Conservation (phyloP, 1,139 yeast species). For the Candida sp. region DNA sequence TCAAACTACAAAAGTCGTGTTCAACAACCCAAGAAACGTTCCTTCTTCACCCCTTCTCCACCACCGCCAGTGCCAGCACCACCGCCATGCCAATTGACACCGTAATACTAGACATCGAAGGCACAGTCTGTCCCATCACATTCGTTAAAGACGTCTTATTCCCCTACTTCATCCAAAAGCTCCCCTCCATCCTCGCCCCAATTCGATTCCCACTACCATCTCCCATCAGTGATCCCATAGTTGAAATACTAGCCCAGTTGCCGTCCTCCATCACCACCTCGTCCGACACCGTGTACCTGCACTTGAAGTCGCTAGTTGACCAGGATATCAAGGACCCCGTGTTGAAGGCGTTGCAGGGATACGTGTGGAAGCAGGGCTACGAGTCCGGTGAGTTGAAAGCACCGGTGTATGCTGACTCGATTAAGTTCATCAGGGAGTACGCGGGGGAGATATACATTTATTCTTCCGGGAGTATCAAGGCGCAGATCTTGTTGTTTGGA, state of each 20-base stretch:
- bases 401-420: slow-evolving; percentile 79
- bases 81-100: slow-evolving; percentile 8
- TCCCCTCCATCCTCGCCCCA: slow-evolving; percentile 24
- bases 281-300: slow-evolving; percentile 32
- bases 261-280: slow-evolving; percentile 35
- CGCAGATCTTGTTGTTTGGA: slow-evolving; percentile 78
- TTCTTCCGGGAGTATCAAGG: slow-evolving; percentile 91
- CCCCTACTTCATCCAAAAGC: slow-evolving; percentile 47
- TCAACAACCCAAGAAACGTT: no score
- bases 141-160: slow-evolving; percentile 80
- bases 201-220: slow-evolving; percentile 10
- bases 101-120: slow-evolving; percentile 79
- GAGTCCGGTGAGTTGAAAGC: slow-evolving; percentile 74
- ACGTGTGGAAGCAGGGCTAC: slow-evolving; percentile 84
- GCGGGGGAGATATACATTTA: slow-evolving; percentile 63
- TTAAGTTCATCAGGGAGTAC: slow-evolving; percentile 53
- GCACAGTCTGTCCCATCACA: slow-evolving; percentile 89
- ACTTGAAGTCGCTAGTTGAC: slow-evolving; percentile 61
- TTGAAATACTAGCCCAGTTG: slow-evolving; percentile 45
- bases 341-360: slow-evolving; percentile 82
- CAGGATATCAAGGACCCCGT: slow-evolving; percentile 79
- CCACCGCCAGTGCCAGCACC: background rate
- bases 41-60: no score
- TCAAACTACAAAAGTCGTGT: no score
- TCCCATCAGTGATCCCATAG: slow-evolving; percentile 18